Evolutionary conservation across 192 early-diverging fungal genomes (phyloP).

Genomic region (Backusella morwellensis): DNA sequence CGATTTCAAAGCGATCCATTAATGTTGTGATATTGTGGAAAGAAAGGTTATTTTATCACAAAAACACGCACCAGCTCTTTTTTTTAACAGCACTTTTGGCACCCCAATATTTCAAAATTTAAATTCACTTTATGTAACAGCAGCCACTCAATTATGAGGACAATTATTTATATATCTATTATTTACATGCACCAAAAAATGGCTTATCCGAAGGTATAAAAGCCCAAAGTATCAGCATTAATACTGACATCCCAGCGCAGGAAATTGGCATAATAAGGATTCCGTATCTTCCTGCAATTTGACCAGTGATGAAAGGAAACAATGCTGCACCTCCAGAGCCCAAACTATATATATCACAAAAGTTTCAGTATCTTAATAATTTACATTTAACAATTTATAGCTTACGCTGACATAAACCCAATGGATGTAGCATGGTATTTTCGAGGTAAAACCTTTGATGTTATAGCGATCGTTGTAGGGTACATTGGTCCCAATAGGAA

Average conservation of each 20-base stretch:
- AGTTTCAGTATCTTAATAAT: not conserved
- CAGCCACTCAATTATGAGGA: too few relatives aligned
- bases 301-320: constrained; percentile 25
- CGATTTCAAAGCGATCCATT: too few relatives aligned
- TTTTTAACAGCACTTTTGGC: too few relatives aligned
- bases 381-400: not conserved
- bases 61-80: too few relatives aligned
- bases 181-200: constrained; percentile 4
- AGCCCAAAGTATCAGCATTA: constrained; percentile 23
- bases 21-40: too few relatives aligned
- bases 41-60: too few relatives aligned
- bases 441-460: constrained; percentile 26
- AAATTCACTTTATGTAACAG: too few relatives aligned
- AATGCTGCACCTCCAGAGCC: constrained; percentile 25
- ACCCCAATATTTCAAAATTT: too few relatives aligned
- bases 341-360: not conserved
- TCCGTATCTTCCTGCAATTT: constrained; percentile 19
- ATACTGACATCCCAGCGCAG: constrained; percentile 5
- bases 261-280: constrained; percentile 20
- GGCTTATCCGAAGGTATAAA: constrained; percentile 24
- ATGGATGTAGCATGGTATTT: constrained; percentile 27
- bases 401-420: constrained; percentile 32
- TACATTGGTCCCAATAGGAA: constrained; percentile 32
- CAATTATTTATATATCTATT: too few relatives aligned
- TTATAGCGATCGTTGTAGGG: constrained; percentile 21